Evolutionary conservation across 257 asterid species (phyloP), one percentile per base, ranked within the genome.

Genomic region (Penstemon newberryi): DNA sequence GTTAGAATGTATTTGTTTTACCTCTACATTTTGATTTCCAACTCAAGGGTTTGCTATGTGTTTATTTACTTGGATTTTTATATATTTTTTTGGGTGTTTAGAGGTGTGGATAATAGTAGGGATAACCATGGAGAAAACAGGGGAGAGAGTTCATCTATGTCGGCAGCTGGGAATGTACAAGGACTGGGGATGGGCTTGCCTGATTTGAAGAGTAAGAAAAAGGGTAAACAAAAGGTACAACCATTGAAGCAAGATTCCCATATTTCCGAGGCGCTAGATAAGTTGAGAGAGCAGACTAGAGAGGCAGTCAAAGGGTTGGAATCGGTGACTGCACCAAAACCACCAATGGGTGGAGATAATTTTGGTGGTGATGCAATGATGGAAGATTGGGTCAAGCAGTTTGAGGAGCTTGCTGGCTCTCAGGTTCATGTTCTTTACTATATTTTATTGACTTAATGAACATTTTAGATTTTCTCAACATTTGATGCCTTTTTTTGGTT

Each of bases 321-420:
- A 63, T 86, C 97, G 3, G 88, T 86, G 70, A 63, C 91, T 4
- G 95, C 77, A 9, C 75, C 92, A 5, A 76, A 69, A 73, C 79
- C 74, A 53, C 78, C 77, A 5, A 9, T 57, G 2, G 81, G 76
- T 9, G 89, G 66, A 33, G 96, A 78, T 47, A 72, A 63, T 68
- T 69, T 89, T 41, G 90, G 80, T 42, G 87, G 82, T 70, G 98
- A 94, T 80, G 82, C 96, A 12, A 87, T 83, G 95, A 68, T 94
- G 86, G 96, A 91, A 72, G 96, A 91, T 68, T 94, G 90, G 99
- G 95, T 87, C 57, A 94, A 94, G 88, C 99, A 91, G 81, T 94
- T 91, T 79, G 99, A 91, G 75, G 97, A 91, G 83, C 92, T 91
- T 73, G 95, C 99, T 67, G 96, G 91, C 7, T 80, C 96, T 33